Conservation (phyloP, 257 asterid genomes). For the Leonotis leonurus region DNA sequence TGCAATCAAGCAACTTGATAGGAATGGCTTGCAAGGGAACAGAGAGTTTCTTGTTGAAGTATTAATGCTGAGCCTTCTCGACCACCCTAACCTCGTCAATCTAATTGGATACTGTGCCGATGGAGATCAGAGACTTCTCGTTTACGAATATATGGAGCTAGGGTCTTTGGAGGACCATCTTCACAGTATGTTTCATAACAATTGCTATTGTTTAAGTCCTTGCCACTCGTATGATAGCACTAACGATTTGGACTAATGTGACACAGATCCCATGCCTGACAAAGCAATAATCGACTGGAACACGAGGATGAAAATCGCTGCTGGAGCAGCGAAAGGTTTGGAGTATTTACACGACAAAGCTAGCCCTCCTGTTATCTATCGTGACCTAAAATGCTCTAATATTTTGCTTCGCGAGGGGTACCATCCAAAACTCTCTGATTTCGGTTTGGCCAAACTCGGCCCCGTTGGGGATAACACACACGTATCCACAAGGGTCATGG, state of each 20-base stretch:
- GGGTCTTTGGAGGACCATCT: conserved; percentile 91
- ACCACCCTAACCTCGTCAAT: conserved; percentile 88
- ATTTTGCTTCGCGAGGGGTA: conserved; percentile 77
- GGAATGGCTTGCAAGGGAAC: conserved; percentile 85
- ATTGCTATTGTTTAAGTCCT: not conserved
- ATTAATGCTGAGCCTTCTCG: conserved; percentile 74
- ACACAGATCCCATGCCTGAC: conserved; percentile 56
- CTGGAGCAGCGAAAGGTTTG: conserved; percentile 96
- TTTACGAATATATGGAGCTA: conserved; percentile 78
- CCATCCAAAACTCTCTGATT: conserved; percentile 86
- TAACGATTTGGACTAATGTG: conserved; percentile 2
- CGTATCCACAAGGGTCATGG: conserved; percentile 95
- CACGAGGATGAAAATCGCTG: conserved; percentile 89
- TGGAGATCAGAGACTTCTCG: conserved; percentile 93
- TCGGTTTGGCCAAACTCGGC: conserved; percentile 90
- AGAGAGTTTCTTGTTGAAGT: conserved; percentile 93
- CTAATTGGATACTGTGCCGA: conserved; percentile 88
- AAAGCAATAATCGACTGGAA: conserved; percentile 70
- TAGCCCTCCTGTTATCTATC: conserved; percentile 90
- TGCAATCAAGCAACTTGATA: conserved; percentile 93
- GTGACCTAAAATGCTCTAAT: conserved; percentile 89
- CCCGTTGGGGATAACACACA: conserved; percentile 95
- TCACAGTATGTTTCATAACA: conserved; percentile 41
- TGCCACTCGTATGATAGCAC: not conserved
- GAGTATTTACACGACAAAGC: conserved; percentile 84